Evolutionary conservation across 306 rosid genomes (phyloP), one percentile per base, ranked within the genome.

Genomic region (Ammopiptanthus mongolicus): DNA sequence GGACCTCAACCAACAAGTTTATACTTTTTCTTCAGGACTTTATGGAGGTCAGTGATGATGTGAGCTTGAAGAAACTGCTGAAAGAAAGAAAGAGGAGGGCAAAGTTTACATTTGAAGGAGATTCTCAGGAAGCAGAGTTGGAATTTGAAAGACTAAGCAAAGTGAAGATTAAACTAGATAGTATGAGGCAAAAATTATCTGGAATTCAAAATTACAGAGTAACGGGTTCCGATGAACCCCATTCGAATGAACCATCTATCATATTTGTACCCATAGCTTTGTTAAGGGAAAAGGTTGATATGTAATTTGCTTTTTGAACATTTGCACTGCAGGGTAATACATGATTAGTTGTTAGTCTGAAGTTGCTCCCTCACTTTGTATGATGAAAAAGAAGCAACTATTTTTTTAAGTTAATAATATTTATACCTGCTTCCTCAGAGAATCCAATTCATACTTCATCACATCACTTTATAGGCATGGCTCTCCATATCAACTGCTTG

Each of bases 201-300:
- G 73, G 33, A 73, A 69, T 85, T 74, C 86, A 77, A 72, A 82
- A 46, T 41, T 53, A 15, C 61, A 83, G 82, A 41, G 76, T 60
- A 65, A 77, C 76, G 70, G 80, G 37, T 71, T 85, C 82, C 21
- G 46, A 69, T 73, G 82, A 48, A 71, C 23, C 83, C 25, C 64
- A 62, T 59, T 69, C 50, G 21, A 60, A 74, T 50, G 85, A 58
- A 51, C 81, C 77, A 47, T 59, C 78, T 55, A 82, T 88, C 57
- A 79, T 89, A 37, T 93, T 84, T 88, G 96, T 93, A 66, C 97
- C 98, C 1, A 78, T 82, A 41, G 96, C 96, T 58, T 91, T 79
- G 78, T 75, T 93, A 64, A 83, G 78, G 73, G 98, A 93, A 76
- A 93, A 86, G 73, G 71, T 80, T 75, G 89, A 77, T 80, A 68